phyloP scores from a whole-genome alignment of 2,329 filamentous ascomycete species.

The Colletotrichum tropicicola region DNA sequence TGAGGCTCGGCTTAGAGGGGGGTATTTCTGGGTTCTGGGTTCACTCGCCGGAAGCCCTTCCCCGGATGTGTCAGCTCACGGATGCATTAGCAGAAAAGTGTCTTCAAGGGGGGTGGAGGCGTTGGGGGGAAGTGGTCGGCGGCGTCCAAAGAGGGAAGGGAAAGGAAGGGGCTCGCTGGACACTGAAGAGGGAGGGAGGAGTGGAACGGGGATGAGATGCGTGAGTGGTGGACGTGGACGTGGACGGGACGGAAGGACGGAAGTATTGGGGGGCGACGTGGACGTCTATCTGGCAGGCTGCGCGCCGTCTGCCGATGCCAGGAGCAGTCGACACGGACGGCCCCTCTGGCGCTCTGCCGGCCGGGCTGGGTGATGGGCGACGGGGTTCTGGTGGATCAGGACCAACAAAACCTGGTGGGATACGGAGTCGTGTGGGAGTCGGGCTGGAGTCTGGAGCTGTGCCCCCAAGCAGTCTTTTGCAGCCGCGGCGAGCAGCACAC shows the following conservation, averaged over 20 bases:
- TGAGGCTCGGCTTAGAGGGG: conserved; percentile 20
- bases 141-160: conserved; percentile 5
- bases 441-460: no score
- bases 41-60: conserved; percentile 29
- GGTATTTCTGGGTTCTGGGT: conserved; percentile 29
- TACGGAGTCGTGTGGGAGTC: no score
- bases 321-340: no score
- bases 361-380: no score
- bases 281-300: neutral
- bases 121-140: conserved; percentile 15
- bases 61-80: conserved; percentile 30
- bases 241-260: conserved; percentile 1
- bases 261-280: neutral
- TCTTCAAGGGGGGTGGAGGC: conserved; percentile 21
- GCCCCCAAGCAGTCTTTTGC: no score
- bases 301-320: neutral
- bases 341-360: no score
- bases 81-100: conserved; percentile 26
- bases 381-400: no score
- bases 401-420: no score
- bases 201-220: conserved; percentile 5
- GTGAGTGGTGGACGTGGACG: conserved; percentile 11
- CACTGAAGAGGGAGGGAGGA: neutral
- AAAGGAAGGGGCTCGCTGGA: neutral
- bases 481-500: no score